Evolutionary conservation across 2,329 filamentous ascomycete species (phyloP), one percentile per base, ranked within the genome.

Genomic region (Chaetomium sp.): DNA sequence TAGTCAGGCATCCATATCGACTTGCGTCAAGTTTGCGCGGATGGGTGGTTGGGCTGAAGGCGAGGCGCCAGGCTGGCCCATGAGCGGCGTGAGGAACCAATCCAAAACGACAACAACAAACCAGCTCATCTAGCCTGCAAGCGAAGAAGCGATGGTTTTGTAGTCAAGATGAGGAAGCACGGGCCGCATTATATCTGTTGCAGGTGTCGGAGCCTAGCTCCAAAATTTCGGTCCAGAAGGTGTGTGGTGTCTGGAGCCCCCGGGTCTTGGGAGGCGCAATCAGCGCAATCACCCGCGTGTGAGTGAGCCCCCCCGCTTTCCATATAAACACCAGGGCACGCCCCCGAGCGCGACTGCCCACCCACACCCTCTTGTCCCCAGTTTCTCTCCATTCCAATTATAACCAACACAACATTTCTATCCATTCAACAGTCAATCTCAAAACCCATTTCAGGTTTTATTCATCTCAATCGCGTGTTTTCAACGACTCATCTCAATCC

Each of bases 321-420:
- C 76, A 82, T 83, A 83, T 82, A 82, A 83, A 80, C 76, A 79
- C 60, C 53, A 53, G 71, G 70, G 71, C 74, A 75, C 69, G 74
- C 74, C 73, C 76, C 73, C 78, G 77, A 77, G 76, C 76, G 76
- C 78, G 73, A 73, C 73, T 70, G 69, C 68, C 71, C 70, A 69
- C 71, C 68, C 69, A 66, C 64, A 65, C 64, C 70, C 65, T 67
- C 69, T 67, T 68, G 63, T 68, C 67, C 69, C 68, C 67, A 67
- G 68, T 71, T 72, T 69, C 69, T 70, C 67, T 69, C 66, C 71
- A 68, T 66, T 67, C 64, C 36, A 57, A 44, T 58, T 55, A 14
- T 35, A 51, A 54, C 12, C 50, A 61, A 68, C 67, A 65, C 65
- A 55, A 62, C 38, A 53, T 46, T 64, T 60, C 48, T 12, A 50